Evolutionary conservation across 78 protist genomes (phyloP), one percentile per base, ranked within the genome.

Genomic region (Speleostelium caveatum): DNA sequence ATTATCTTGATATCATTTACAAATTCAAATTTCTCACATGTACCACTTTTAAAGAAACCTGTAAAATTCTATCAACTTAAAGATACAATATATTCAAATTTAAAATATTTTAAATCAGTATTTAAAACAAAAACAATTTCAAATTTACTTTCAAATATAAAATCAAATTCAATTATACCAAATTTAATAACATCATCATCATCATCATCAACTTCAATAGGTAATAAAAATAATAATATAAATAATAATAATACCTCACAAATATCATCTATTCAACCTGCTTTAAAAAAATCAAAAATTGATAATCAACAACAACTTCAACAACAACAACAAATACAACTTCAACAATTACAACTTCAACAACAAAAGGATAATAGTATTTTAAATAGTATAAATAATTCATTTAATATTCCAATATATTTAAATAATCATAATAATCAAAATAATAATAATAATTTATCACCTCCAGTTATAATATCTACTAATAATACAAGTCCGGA

Each of bases 41-140:
- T 16, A 19, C 10, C 41, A 33, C 7, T 62, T 12, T 38, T 76
- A 21, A 76, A 76, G 69, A 76, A 62, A 62, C 86, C 86, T 22
- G 41, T 76, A 12, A 76, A 76, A 51, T 62, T 61, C 36, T 12
- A 26, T 19, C 62, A 28, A 16, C 32, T 76, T 22, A 58, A 36
- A 76, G 86, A 76, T 32, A 36, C 39, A 32, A 21, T 76, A 2
- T 59, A 42, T 45, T 14, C 63, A 10, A 33, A 76, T 32, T 17
- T 76, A 16, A 32, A 41, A 17, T 41, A 62, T n/a, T 76, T 76
- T 41, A 59, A 45, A 71, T 51, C 77, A 71, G 7, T n/a, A 4
- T 42, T 22, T 41, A n/a, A n/a, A n/a, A n/a, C n/a, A n/a, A n/a
- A n/a, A n/a, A n/a, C n/a, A n/a, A n/a, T n/a, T n/a, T n/a, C n/a